phyloP scores from a whole-genome alignment of 2,329 filamentous ascomycete genomes.

The Penicillium sp. region DNA sequence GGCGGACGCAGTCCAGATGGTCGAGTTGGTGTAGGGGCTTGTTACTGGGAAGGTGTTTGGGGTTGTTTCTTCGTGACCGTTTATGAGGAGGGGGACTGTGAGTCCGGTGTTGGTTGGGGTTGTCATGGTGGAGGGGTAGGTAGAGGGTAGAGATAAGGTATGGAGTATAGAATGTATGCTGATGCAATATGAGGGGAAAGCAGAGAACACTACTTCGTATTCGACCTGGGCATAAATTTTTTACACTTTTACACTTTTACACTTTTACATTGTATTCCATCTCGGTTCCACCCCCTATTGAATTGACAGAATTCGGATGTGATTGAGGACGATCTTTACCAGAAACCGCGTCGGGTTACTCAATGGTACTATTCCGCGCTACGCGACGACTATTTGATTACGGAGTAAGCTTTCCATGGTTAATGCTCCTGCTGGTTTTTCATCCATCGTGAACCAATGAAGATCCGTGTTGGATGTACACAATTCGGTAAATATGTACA shows the following conservation, averaged over 20 bases:
- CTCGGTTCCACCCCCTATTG: not conserved
- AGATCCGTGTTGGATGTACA: not conserved
- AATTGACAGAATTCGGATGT: not conserved
- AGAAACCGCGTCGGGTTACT: not conserved
- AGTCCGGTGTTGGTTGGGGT: not conserved
- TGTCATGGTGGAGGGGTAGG: constrained; percentile 1
- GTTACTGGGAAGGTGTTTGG: constrained; percentile 45
- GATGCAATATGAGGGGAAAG: not conserved
- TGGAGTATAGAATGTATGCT: not conserved
- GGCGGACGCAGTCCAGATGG: constrained; percentile 55
- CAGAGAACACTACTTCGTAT: not conserved
- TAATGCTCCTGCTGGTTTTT: not conserved
- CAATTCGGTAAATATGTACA: not conserved
- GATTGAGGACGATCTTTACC: not conserved
- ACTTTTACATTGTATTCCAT: not conserved
- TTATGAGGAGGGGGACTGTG: constrained; percentile 39
- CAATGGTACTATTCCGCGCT: not conserved
- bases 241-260: not conserved
- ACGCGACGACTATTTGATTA: not conserved
- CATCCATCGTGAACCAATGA: not conserved
- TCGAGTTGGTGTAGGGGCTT: constrained; percentile 53
- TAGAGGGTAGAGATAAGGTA: not conserved
- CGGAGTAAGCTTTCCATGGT: not conserved
- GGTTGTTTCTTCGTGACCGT: constrained; percentile 34
- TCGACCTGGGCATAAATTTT: not conserved